Base-by-base conservation (phyloP, 176 grass and related monocot species). In the Thinopyrum elongatum region DNA sequence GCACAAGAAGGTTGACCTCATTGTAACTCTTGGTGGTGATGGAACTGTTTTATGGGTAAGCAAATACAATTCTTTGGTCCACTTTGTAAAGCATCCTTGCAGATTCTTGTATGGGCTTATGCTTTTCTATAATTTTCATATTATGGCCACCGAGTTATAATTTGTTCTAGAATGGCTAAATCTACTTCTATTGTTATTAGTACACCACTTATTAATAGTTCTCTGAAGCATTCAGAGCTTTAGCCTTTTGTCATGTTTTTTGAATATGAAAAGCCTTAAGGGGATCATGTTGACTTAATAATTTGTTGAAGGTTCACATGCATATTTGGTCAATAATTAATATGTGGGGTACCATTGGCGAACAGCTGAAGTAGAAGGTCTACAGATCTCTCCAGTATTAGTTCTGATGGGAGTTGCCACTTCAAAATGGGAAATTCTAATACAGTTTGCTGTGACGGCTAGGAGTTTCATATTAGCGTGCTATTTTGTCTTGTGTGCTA, bases 31-130 rank as follows among this genome's bases (percentile, higher is more conserved):
- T 76, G 96, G 96, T 0, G 96, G 96, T 79, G 96, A 98, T 80
- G 96, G 96, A 82, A 98, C 93, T 81, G 96, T 98, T 89, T 68
- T 98, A 27, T 98, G 96, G 96, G 96, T 98, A 98, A 63, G 88
- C 7, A 69, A 84, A 42, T 72, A 41, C 19, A 64, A 9, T 82
- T 57, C 2, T 85, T 85, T 62, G 21, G 34, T 66, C 2, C 16
- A 74, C 6, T 3, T 33, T 83, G 51, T 73, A 33, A 65, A 71
- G 21, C 23, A 25, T 42, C 3, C 29, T 72, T 64, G 36, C 21
- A 82, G 10, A 53, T 78, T 72, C 10, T 53, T 81, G 44, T 77
- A 22, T 19, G 16, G 28, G 26, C 2, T 53, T 15, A 60, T 12
- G 1, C 1, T 80, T 53, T 31, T 80, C 2, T 38, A 67, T 10